Evolutionary conservation across 805 yeast species (phyloP), one percentile per base, ranked within the genome.

Genomic region (Hanseniaspora nectarophila): DNA sequence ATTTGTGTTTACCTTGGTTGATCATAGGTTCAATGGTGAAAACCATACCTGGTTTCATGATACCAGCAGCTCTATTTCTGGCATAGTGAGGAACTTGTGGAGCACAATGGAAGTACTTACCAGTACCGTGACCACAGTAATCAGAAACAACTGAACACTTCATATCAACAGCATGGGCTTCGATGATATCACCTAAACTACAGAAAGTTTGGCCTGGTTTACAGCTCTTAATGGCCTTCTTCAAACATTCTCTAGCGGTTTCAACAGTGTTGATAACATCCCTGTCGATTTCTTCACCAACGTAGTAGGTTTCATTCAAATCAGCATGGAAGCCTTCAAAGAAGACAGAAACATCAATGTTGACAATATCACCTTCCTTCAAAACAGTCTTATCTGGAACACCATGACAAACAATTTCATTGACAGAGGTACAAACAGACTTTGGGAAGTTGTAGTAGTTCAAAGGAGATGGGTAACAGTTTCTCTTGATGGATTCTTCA

Each of bases 11-110:
- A 8, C 98, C 98, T 57, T 80, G 71, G 63, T 86, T 84, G 59
- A 92, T 77, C 98, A 92, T 92, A 43, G 98, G 98, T 69, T 92
- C 98, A 54, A 92, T 86, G 21, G 98, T 92, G 73, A 92, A 92
- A 13, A 85, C 87, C 82, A 89, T 85, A 21, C 98, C 98, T 21
- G 95, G 90, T 65, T 86, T 86, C 71, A 92, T 89, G 43, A 86
- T 80, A 54, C 98, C 98, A 44, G 89, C 74, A 7, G 95, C 85
- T 70, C 90, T 90, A 70, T 89, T 92, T 60, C 80, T 82, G 21
- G 92, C 95, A 63, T 92, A 92, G 67, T 92, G 98, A 2, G 97
- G 95, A 51, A 92, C 78, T 59, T 81, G 85, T 35, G 98, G 98
- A 44, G 87, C 82, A 61, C 89, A 79, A 67, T 92, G 98, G 80